Conservation (phyloP, 2,329 filamentous ascomycete species). For the Pseudogymnoascus sp. region DNA sequence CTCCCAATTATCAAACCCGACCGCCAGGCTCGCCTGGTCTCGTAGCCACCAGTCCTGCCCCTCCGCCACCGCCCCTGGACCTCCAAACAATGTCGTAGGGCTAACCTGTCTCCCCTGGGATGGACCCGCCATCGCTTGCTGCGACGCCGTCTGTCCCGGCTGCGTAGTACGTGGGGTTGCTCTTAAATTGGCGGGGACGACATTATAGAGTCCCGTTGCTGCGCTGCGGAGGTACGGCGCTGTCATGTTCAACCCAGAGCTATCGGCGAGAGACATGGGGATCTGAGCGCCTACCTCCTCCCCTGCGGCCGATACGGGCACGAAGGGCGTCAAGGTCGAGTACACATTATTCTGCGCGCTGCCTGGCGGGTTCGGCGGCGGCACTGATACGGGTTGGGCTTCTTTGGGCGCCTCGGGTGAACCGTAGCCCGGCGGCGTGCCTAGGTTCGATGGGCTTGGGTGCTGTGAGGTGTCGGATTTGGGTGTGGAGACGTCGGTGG, state of each 20-base stretch:
- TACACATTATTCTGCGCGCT: slow-evolving; percentile 5
- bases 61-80: slow-evolving; percentile 52
- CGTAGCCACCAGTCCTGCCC: slow-evolving; percentile 57
- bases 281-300: slow-evolving; percentile 6
- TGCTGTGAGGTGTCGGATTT: slow-evolving; percentile 14
- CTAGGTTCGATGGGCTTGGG: not conserved
- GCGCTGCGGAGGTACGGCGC: slow-evolving; percentile 5
- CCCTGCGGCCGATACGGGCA: not conserved
- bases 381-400: not conserved
- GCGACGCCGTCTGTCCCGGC: not conserved
- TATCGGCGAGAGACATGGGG: slow-evolving; percentile 8
- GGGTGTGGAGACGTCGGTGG: slow-evolving; percentile 27
- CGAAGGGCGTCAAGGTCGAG: slow-evolving; percentile 4
- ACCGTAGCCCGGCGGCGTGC: not conserved
- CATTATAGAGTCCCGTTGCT: not conserved
- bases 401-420: not conserved
- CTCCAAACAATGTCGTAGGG: slow-evolving; percentile 47
- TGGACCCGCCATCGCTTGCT: not conserved
- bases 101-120: slow-evolving; percentile 27
- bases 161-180: not conserved
- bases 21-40: slow-evolving; percentile 52
- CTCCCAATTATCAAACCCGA: slow-evolving; percentile 56
- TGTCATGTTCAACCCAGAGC: slow-evolving; percentile 9
- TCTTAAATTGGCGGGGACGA: not conserved
- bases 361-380: slow-evolving; percentile 3